These are phyloP conservation scores for Pugionium dolabratum DNA, from an alignment of 345 rosid genomes.

Conservation along the genomic window DNA sequence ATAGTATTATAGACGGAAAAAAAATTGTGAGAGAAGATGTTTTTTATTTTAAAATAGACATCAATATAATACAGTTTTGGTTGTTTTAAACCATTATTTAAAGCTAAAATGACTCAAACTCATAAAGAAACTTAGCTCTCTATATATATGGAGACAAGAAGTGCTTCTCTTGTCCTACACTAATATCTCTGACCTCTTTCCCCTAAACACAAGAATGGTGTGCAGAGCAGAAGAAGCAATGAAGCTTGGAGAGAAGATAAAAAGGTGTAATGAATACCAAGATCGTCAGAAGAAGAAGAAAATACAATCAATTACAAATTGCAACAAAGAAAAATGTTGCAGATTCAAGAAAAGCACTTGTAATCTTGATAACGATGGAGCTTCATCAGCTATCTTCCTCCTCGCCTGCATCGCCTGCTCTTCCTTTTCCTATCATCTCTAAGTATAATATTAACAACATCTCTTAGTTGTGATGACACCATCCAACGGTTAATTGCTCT, in stretches of 20 bases:
- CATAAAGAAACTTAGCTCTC: constrained; percentile 9
- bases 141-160: constrained; percentile 16
- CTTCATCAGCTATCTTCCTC: constrained; percentile 83
- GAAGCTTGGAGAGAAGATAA: constrained; percentile 46
- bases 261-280: constrained; percentile 34
- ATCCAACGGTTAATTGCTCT: neutral
- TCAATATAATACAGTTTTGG: neutral
- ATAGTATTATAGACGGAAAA: too few relatives aligned
- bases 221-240: too few relatives aligned
- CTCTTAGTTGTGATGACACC: constrained; percentile 13
- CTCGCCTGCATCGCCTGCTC: constrained; percentile 91
- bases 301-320: constrained; percentile 47
- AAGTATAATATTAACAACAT: neutral
- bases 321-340: constrained; percentile 65
- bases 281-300: constrained; percentile 40
- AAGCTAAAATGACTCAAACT: neutral
- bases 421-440: constrained; percentile 36
- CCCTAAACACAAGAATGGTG: constrained; percentile 33
- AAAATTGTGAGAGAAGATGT: too few relatives aligned
- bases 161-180: constrained; percentile 18
- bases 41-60: too few relatives aligned
- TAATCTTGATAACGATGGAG: constrained; percentile 75
- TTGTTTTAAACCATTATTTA: neutral
- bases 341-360: constrained; percentile 87
- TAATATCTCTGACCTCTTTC: constrained; percentile 15